Conservation (phyloP, 148 eudicot genomes). For the Silene conica region DNA sequence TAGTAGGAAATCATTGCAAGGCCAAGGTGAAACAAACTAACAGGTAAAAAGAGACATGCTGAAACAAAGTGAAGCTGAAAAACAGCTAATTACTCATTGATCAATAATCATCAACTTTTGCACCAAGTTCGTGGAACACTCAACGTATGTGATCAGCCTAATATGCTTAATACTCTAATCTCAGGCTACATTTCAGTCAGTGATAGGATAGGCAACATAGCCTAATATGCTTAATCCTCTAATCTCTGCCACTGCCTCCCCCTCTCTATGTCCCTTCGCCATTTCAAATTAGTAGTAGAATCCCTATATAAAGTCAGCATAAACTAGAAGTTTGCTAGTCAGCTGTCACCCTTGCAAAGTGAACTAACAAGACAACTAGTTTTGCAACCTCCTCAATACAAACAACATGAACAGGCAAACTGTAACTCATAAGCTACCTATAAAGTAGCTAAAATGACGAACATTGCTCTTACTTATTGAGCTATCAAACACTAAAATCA, state of each 20-base stretch:
- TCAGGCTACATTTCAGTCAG: not conserved
- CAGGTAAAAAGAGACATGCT: not conserved
- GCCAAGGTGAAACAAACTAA: not conserved
- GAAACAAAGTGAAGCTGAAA: not conserved
- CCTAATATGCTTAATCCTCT: no score
- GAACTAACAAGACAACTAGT: not conserved
- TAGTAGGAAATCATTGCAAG: not conserved
- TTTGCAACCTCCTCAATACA: not conserved
- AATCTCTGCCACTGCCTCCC: not conserved
- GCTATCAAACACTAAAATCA: not conserved
- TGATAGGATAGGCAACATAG: no score
- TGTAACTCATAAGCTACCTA: not conserved
- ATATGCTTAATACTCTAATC: not conserved
- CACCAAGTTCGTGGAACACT: not conserved
- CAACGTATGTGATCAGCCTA: not conserved
- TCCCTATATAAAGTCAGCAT: not conserved
- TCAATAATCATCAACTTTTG: not conserved
- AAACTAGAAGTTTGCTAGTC: not conserved
- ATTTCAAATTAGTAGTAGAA: not conserved
- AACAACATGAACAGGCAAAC: not conserved
- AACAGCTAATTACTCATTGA: not conserved
- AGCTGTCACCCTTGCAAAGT: not conserved
- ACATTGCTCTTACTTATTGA: not conserved
- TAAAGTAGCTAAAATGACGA: not conserved
- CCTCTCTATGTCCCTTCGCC: not conserved